Evolutionary conservation across 2,329 filamentous ascomycete species (phyloP), one percentile per base, ranked within the genome.

Genomic region (Diaporthe ampelina): DNA sequence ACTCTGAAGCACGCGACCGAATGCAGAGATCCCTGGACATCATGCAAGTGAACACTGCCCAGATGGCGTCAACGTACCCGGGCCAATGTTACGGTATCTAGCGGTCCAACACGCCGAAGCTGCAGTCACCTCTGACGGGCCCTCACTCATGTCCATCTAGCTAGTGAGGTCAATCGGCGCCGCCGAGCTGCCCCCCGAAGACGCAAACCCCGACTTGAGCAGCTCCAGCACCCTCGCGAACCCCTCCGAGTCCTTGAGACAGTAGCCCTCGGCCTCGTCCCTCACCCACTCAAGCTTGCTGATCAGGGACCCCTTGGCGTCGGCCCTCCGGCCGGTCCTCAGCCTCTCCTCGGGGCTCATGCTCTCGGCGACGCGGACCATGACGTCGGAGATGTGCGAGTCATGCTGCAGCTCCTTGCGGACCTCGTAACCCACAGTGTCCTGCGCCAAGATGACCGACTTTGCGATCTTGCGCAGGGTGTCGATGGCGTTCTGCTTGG

Each of bases 391-490:
- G 11, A 72, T 72, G 45, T 43, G 29, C 24, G 68, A 70, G 52
- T 70, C 48, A 7, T n/a, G 0, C 35, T 72, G 58, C 70, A 61
- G 35, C 48, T 63, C 29, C 71, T 65, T 65, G 57, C 72, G 67
- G 26, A 73, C 68, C 24, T 56, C 68, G 24, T 63, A 26, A 1
- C 65, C 75, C 45, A 76, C 65, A 15, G 45, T 56, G 40, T 73
- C 43, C 24, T 32, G 21, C 29, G 67, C 58, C 26, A 73, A 57
- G 63, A 76, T 45, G 43, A 72, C 37, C 17, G 67, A 61, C 59
- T 75, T 72, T 43, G 74, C 57, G 24, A 75, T 76, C 71, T 75
- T 75, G n/a, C 75, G 70, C 67, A 73, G 50, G 17, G 75, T 74
- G 71, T 75, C 74, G 19, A 75, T 43, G 29, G 70, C 74, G 74